Evolutionary conservation across 2,329 filamentous ascomycete genomes (phyloP), one percentile per base, ranked within the genome.

Genomic region (Ascocoryne sarcoides): DNA sequence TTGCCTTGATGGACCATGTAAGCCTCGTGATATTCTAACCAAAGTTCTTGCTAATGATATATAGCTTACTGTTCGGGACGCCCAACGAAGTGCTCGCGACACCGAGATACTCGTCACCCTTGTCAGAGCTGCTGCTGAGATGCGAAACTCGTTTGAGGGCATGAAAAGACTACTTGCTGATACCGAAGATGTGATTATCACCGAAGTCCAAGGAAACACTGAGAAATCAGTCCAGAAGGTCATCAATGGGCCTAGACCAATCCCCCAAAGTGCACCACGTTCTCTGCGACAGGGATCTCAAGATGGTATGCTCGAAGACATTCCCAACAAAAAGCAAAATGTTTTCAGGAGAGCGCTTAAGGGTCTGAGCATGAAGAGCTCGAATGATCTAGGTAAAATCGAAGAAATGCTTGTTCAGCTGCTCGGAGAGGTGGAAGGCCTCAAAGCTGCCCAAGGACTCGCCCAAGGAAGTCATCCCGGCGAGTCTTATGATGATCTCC

Each of bases 41-140:
- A 8, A 32, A 12, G 16, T 10, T 10, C n/a, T 17, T 46, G 14
- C 49, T 54, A 49, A 53, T 37, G 7, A 18, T 21, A 16, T 39
- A 26, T 40, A 82, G 75, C 79, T 98, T 47, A 96, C 93, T 60
- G 92, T 96, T 48, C 83, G 92, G 26, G 92, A 98, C 65, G 92
- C 90, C 30, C 90, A 96, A 65, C 82, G 92, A 44, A 96, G 92
- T 63, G 92, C 92, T 33, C 78, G 92, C 32, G 92, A 98, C 56
- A 96, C 92, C 0, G 92, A 98, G 63, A 95, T 98, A 40, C 70
- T 98, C 14, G 86, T 95, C 34, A 90, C 92, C 0, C 76, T 98
- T 21, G 92, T 98, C 46, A 82, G 90, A 44, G 89, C 88, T 40
- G 90, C 92, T 3, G 82, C 92, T 10, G 92, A 98, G 64, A 96